These are phyloP conservation scores for Ogataea degrootiae DNA, from an alignment of 805 yeast species.

Conservation along the genomic window DNA sequence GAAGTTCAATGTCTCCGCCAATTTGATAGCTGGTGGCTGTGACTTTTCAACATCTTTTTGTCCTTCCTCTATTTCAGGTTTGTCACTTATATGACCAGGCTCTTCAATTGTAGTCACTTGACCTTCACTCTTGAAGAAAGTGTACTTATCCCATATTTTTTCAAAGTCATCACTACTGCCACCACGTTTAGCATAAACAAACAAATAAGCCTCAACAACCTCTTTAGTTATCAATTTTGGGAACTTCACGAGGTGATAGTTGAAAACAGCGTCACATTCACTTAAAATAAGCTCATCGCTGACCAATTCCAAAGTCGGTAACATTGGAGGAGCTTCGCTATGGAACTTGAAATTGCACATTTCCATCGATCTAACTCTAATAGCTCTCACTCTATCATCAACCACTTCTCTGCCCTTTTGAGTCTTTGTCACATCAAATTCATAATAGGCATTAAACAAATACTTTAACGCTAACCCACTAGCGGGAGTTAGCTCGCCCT, in stretches of 20 bases:
- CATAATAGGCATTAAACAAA: constrained; percentile 40
- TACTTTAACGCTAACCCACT: constrained; percentile 26
- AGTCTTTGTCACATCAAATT: constrained; percentile 21
- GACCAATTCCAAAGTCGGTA: constrained; percentile 38
- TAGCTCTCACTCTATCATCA: constrained; percentile 37
- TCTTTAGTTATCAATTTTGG: constrained; percentile 41
- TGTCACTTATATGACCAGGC: constrained; percentile 7
- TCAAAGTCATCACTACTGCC: constrained; percentile 32
- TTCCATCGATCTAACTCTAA: constrained; percentile 35
- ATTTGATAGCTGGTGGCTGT: constrained; percentile 9
- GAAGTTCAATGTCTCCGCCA: constrained; percentile 8
- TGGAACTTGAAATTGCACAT: constrained; percentile 28
- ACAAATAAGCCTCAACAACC: constrained; percentile 47
- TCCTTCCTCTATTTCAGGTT: constrained; percentile 4
- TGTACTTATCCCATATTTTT: constrained; percentile 30
- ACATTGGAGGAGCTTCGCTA: constrained; percentile 65
- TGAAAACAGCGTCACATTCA: constrained; percentile 78
- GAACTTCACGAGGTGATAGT: constrained; percentile 39
- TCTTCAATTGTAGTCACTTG: constrained; percentile 22
- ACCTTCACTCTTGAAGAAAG: constrained; percentile 30
- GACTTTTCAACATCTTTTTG: constrained; percentile 18
- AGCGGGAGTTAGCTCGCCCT: constrained; percentile 16
- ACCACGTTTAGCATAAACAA: constrained; percentile 37
- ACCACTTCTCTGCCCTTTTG: constrained; percentile 24
- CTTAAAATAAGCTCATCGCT: constrained; percentile 44